Conservation (phyloP, 2,329 filamentous ascomycete species). For the Aspergillus japonicus region DNA sequence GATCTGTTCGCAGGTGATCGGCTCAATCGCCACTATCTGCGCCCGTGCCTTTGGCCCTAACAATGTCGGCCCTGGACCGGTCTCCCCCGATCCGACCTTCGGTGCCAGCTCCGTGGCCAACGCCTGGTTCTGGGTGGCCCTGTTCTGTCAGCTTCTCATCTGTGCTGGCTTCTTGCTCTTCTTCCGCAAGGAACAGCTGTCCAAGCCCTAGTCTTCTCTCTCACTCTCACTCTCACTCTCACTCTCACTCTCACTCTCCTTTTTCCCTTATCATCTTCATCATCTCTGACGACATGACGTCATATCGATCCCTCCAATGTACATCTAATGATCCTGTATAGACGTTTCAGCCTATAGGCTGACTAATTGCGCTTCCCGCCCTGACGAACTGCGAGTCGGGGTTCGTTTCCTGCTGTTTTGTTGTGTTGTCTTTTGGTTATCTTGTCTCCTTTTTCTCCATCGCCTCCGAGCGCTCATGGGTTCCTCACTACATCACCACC, state of each 20-base stretch:
- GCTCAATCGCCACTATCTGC: constrained; percentile 60
- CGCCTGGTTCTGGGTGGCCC: constrained; percentile 60
- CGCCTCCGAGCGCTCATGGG: too few relatives aligned
- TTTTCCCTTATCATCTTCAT: too few relatives aligned
- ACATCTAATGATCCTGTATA: neutral
- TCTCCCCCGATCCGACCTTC: constrained; percentile 61
- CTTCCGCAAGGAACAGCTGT: constrained; percentile 45
- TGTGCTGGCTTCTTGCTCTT: constrained; percentile 44
- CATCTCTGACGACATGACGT: too few relatives aligned
- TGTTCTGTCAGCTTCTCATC: constrained; percentile 57
- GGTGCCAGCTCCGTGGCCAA: constrained; percentile 46
- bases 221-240: too few relatives aligned
- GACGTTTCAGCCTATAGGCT: neutral
- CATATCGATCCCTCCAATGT: neutral
- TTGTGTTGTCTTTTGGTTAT: neutral
- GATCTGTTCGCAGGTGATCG: constrained; percentile 59
- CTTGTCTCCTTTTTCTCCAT: neutral
- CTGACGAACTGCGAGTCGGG: neutral
- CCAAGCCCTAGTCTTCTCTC: constrained; percentile 33
- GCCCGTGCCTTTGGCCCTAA: constrained; percentile 61
- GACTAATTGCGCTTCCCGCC: neutral
- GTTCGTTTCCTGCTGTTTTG: neutral
- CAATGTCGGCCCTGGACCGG: constrained; percentile 57
- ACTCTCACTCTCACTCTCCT: too few relatives aligned
- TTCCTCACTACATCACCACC: neutral